Conservation (phyloP, 441 rosid genomes). For the Jatropha podagrica region DNA sequence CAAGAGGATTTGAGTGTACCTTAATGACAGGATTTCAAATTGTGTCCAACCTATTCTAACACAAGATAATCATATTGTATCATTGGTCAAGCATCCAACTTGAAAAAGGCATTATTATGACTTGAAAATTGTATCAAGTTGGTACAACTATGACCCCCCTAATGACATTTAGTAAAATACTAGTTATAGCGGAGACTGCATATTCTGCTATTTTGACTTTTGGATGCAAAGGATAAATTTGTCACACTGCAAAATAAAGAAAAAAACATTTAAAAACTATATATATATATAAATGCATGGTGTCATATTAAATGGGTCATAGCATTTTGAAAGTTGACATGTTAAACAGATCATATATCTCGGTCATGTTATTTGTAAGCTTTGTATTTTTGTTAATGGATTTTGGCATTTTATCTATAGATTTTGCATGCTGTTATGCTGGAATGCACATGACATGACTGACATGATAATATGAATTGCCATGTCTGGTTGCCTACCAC, state of each 20-base stretch:
- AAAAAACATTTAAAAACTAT: not conserved
- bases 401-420: slow-evolving; percentile 7
- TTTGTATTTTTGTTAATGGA: not conserved
- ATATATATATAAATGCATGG: not conserved
- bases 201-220: not conserved
- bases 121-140: not conserved
- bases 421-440: not conserved
- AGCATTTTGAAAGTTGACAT: not conserved
- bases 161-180: not conserved
- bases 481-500: not conserved
- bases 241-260: not conserved
- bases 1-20: not conserved
- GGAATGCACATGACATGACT: not conserved
- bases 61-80: not conserved
- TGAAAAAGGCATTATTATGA: not conserved
- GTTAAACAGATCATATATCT: not conserved
- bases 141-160: not conserved
- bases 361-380: not conserved
- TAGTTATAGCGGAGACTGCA: not conserved
- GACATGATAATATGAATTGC: not conserved
- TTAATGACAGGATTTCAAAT: not conserved
- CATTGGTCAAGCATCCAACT: not conserved
- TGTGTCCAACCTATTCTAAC: slow-evolving; percentile 1
- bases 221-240: not conserved
- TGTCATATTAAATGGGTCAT: not conserved